A percentile compares a stretch with the other conserved stretches of the same genome.
Evolutionary conservation across 2,329 filamentous ascomycete species (phyloP).

Genomic region (Neonectria hederae): DNA sequence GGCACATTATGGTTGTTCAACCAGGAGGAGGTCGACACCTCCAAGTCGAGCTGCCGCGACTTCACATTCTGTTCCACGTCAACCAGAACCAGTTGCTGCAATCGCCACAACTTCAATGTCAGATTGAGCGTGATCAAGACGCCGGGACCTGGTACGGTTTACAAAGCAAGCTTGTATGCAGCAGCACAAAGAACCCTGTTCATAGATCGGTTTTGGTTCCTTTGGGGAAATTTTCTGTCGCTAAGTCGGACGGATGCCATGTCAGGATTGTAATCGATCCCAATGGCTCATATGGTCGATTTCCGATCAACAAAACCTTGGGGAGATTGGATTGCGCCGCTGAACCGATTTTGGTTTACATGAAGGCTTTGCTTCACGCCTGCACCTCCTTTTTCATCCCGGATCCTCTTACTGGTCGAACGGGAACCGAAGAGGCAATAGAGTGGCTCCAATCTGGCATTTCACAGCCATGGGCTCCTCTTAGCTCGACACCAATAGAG

Average conservation of each 20-base stretch:
- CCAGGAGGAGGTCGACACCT: conserved; percentile 42
- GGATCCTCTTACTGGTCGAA: conserved; percentile 66
- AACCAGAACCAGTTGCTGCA: conserved; percentile 54
- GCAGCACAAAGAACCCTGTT: conserved; percentile 51
- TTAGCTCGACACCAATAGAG: conserved; percentile 30
- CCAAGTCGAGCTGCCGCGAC: conserved; percentile 58
- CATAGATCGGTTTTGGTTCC: conserved; percentile 65
- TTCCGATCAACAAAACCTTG: conserved; percentile 62
- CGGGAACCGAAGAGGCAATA: conserved; percentile 69
- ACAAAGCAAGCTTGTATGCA: conserved; percentile 66
- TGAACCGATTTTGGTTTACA: conserved; percentile 63
- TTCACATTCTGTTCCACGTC: conserved; percentile 64
- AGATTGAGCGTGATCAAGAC: conserved; percentile 67
- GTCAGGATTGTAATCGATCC: conserved; percentile 43
- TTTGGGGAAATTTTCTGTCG: conserved; percentile 47
- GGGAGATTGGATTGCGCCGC: conserved; percentile 65
- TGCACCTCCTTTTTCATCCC: conserved; percentile 65
- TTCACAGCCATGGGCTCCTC: conserved; percentile 59
- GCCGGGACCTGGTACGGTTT: conserved; percentile 70
- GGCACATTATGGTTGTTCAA: conserved; percentile 33
- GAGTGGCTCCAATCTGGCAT: conserved; percentile 59
- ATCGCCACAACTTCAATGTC: conserved; percentile 58
- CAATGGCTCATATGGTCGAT: conserved; percentile 56
- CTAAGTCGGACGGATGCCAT: conserved; percentile 30
- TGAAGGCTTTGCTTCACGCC: conserved; percentile 67